Base-by-base conservation (phyloP, 768 basidiomycete species). In the Calocybe indica region DNA sequence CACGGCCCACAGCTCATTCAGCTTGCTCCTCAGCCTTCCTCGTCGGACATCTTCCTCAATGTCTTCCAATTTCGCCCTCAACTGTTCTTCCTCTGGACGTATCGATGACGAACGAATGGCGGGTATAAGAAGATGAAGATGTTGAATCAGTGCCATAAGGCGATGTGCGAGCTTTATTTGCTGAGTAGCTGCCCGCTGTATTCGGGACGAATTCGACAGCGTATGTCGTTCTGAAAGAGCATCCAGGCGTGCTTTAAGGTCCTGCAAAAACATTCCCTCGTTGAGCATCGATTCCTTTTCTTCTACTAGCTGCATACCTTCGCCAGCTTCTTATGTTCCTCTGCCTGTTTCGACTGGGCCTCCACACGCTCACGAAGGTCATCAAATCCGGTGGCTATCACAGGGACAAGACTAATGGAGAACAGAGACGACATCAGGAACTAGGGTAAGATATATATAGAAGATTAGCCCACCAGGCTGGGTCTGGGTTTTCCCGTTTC, bases 1-100 rank as follows among this genome's bases (percentile, higher is more conserved):
- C 10, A 88, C 68, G 11, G 88, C 88, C 91, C 91, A 93, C 28
- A 93, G 67, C 59, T 92, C 91, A 53, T 87, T 88, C 58, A 89
- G 59, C 58, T 86, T 88, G 38, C 82, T 82, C 32, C 79, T 75
- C 66, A 85, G 71, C 57, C 85, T 66, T 44, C 85, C 79, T 46
- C 67, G 65, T 42, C 78, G 76, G 50, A 91, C 59, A 60, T 91
- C 88, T 45, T 83, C 83, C 57, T 84, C 80, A 43, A 91, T 74
- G 52, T 82, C 80, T 60, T 92, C 90, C 28, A 92, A 68, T 52
- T 69, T 72, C 1, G 77, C 76, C 14, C 88, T 75, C 46, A 93
- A 65, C 40, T 73, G 74, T 61, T 93, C 91, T 61, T 93, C 91
- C 55, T 91, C 89, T 2, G 81, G 83, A 9, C 83, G 73, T 41